Base-by-base conservation (phyloP, 495 filamentous ascomycete species). In the Amorphotheca resinae region DNA sequence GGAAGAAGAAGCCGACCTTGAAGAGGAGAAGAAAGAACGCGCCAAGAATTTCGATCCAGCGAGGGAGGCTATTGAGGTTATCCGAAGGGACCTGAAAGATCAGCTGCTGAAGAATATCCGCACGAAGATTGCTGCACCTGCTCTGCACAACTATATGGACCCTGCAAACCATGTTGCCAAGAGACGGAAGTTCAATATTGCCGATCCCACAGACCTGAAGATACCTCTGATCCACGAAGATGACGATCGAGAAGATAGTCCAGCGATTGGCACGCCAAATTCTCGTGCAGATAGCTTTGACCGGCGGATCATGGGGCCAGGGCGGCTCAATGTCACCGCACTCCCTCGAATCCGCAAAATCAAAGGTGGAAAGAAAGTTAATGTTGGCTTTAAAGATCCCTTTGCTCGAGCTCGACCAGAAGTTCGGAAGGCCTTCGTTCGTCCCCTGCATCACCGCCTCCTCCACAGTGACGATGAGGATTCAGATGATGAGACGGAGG, bases 41-140 rank as follows among this genome's bases (percentile, higher is more conserved):
- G 88, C 86, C 1, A 72, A 76, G 50, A 79, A 87, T 48, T 68
- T 94, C 39, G 89, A 98, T 55, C 87, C 89, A 30, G 82, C 85
- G n/a, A 65, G 67, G 15, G 88, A 84, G 52, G 85, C 91, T 30
- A 62, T 83, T 15, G 76, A 87, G 23, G 73, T 81, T 38, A 69
- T 95, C 12, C 72, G 77, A 35, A 73, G 73, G n/a, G 87, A 95
- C 55, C 65, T 96, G 56, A 79, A 72, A 45, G 77, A 87, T 52
- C 86, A 88, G 57, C 62, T 99, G 15, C 70, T 96, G 39, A 79
- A 79, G 51, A 83, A 93, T 56, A 79, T 93, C 49, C 84, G 85
- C 55, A 82, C 77, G 42, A 80, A 87, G 45, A 79, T 96, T 31
- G 84, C 80, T 9, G 81, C 78, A 2, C 83, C 85, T 1, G 72